Conservation (phyloP, 2,329 filamentous ascomycete genomes). For the Cladosporium sp. region DNA sequence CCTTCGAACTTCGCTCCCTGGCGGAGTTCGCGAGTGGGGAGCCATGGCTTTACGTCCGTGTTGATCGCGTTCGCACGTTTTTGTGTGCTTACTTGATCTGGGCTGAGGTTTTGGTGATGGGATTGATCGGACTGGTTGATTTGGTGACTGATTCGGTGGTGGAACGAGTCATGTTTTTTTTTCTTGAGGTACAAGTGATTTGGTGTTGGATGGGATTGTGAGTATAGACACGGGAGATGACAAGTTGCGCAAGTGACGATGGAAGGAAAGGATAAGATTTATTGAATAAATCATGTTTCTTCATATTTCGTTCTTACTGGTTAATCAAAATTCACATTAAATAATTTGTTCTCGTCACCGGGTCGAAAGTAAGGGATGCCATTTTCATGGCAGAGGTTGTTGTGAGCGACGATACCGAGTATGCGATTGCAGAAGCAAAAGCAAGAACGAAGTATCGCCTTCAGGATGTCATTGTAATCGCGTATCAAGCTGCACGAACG, state of each 20-base stretch:
- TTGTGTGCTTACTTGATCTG: not conserved
- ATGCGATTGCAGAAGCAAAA: not conserved
- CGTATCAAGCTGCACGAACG: not conserved
- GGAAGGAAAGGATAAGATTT: not conserved
- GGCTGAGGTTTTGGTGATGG: not conserved
- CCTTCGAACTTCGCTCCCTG: not conserved
- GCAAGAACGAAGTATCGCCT: not conserved
- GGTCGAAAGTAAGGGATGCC: not conserved
- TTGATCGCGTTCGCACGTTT: too few species aligned
- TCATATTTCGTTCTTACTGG: not conserved
- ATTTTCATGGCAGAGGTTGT: not conserved
- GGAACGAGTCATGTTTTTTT: not conserved
- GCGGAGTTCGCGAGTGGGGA: not conserved
- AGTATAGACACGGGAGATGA: too few species aligned
- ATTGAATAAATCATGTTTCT: not conserved
- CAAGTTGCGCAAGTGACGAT: too few species aligned
- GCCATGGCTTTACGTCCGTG: not conserved
- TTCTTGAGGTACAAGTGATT: too few species aligned
- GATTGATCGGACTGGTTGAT: not conserved
- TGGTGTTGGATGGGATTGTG: too few species aligned
- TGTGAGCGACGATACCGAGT: not conserved
- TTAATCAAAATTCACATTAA: not conserved
- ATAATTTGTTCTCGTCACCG: not conserved
- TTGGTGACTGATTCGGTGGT: too few species aligned
- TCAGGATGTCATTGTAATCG: not conserved